A percentile compares a stretch with the other conserved stretches of the same genome.
Conservation (phyloP, 139 green algal species). For the Auxenochlorella protothecoides region DNA sequence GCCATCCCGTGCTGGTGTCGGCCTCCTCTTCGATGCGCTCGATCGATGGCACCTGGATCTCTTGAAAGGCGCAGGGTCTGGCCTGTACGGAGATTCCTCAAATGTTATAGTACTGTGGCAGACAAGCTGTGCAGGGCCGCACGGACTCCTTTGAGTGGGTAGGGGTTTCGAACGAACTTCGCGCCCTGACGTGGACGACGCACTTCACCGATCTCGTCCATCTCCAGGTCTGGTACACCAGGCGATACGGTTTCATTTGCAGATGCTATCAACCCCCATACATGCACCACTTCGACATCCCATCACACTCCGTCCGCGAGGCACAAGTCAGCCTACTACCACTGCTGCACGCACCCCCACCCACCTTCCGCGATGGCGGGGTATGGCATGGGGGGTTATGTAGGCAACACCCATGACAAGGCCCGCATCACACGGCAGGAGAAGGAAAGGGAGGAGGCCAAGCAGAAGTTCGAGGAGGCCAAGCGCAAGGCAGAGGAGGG, state of each 20-base stretch:
- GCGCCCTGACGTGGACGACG: too few species aligned
- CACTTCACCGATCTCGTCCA: neutral
- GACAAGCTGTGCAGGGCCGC: too few species aligned
- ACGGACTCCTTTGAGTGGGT: too few species aligned
- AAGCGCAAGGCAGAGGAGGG: constrained; percentile 39
- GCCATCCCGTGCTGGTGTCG: too few species aligned
- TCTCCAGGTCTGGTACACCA: neutral
- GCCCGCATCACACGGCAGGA: constrained; percentile 53
- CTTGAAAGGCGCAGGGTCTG: too few species aligned
- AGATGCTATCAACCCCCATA: neutral
- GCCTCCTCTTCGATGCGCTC: too few species aligned
- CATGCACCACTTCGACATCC: neutral
- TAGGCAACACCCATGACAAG: constrained; percentile 59
- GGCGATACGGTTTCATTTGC: neutral
- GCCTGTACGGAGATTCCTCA: too few species aligned
- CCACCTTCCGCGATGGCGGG: neutral
- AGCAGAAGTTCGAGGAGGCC: constrained; percentile 53
- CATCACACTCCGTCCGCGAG: too few species aligned
- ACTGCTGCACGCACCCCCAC: neutral
- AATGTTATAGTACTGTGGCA: too few species aligned
- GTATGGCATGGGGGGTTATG: constrained; percentile 56
- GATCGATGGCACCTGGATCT: too few species aligned
- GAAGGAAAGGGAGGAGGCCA: constrained; percentile 62
- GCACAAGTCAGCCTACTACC: too few species aligned
- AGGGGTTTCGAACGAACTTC: too few species aligned